Evolutionary conservation across 1,139 yeast species (phyloP), one percentile per base, ranked within the genome.

Genomic region (Yamadazyma aaseri): DNA sequence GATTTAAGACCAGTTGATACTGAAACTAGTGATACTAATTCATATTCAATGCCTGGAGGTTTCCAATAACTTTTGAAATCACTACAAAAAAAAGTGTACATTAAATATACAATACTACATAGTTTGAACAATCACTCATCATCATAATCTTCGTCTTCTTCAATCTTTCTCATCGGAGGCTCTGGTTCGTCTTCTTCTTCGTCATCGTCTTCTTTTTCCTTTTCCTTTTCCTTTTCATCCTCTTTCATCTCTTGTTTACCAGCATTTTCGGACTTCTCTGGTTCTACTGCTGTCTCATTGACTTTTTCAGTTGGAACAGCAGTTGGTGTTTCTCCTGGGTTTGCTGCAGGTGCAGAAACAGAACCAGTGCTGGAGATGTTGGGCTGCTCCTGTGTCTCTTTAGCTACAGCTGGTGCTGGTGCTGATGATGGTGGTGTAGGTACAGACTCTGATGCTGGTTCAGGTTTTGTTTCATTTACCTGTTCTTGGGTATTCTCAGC

Each of bases 121-220:
- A n/a, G n/a, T n/a, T 22, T 22, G 6, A 8, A 22, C 25, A 11
- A 22, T 33, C 63, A 73, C 25, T 76, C 87, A 39, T 83, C 94
- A 54, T 86, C 95, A 54, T 86, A 86, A 53, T 86, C 76, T 51
- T 83, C 90, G 53, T 86, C 95, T 51, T 85, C 95, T 34, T 82
- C 90, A 17, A 86, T 80, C 46, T 80, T 74, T 51, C 95, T 72
- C 55, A 83, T 79, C 15, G 86, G 87, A 20, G 83, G 80, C 46
- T 82, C 92, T 10, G 67, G 65, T 4, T 65, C 62, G 37, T 53
- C 51, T 34, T 44, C 41, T 34, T 54, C 38, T 31, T 46, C 49
- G 29, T 56, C 57, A 28, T 56, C 62, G 20, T 61, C 54, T 17
- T 55, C 73, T 15, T 68, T 61, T 6, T 50, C 49, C 25, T 55